Percentiles rank a stretch among this genome's conserved stretches.
phyloP scores from a whole-genome alignment of 1,284 basidiomycete species.

The Papiliotrema nemorosa region DNA sequence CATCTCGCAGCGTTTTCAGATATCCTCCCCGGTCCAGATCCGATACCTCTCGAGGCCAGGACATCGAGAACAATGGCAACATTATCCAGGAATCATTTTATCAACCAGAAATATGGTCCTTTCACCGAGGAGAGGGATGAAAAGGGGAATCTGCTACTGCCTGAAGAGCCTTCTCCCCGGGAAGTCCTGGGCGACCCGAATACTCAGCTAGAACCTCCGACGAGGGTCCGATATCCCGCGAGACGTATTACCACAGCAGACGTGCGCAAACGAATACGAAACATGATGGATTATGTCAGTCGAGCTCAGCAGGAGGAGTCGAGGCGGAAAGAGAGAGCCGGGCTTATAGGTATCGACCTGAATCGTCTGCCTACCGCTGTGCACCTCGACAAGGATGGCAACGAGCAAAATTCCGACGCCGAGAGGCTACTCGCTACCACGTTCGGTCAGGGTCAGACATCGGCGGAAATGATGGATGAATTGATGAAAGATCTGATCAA shows the following conservation, averaged over 20 bases:
- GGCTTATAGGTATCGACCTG: constrained; percentile 56
- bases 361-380: neutral
- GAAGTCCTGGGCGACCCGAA: constrained; percentile 28
- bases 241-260: constrained; percentile 92
- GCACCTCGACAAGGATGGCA: constrained; percentile 4
- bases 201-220: constrained; percentile 68
- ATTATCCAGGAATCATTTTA: constrained; percentile 36
- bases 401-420: constrained; percentile 7
- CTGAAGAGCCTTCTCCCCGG: constrained; percentile 25
- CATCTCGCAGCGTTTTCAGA: constrained; percentile 83
- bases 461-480: constrained; percentile 80
- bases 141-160: constrained; percentile 29
- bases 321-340: constrained; percentile 66
- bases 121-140: constrained; percentile 35
- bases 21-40: constrained; percentile 72
- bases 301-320: constrained; percentile 64
- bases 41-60: constrained; percentile 71
- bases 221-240: constrained; percentile 88
- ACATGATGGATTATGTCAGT: constrained; percentile 80
- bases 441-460: constrained; percentile 29
- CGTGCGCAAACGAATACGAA: constrained; percentile 92
- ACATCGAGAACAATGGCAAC: constrained; percentile 31
- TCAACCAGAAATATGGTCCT: constrained; percentile 35
- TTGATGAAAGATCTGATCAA: constrained; percentile 78
- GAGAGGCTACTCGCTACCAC: neutral